Evolutionary conservation across 257 asterid genomes (phyloP).

Genomic region (Solanum peruvianum): DNA sequence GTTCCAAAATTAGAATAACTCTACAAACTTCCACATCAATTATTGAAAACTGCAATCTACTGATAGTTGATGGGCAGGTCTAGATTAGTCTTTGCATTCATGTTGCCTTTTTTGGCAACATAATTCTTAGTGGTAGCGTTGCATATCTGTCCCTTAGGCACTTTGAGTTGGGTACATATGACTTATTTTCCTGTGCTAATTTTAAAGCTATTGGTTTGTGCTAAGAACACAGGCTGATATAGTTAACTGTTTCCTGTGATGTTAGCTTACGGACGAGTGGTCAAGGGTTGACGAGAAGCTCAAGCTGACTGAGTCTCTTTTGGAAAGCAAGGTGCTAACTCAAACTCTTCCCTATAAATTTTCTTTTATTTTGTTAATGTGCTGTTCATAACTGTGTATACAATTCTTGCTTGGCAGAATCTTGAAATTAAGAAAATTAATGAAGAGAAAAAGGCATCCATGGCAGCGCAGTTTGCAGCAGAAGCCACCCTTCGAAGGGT

Average conservation of each 20-base stretch:
- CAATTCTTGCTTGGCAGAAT: conserved; percentile 38
- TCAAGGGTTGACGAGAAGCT: conserved; percentile 79
- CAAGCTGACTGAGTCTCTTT: conserved; percentile 75
- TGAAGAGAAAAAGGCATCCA: conserved; percentile 94
- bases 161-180: not conserved
- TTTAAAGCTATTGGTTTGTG: not conserved
- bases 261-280: conserved; percentile 76
- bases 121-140: not conserved
- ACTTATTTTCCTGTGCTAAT: not conserved
- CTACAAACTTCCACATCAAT: not conserved
- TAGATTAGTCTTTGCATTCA: not conserved
- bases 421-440: conserved; percentile 92
- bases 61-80: not conserved
- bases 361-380: not conserved
- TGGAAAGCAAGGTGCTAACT: conserved; percentile 74
- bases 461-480: conserved; percentile 99
- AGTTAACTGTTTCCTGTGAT: not conserved
- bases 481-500: conserved; percentile 98
- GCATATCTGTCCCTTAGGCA: not conserved
- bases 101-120: not conserved
- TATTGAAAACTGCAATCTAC: not conserved
- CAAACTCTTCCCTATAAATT: not conserved
- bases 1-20: not conserved
- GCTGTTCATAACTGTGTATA: not conserved
- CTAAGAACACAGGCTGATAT: not conserved